A percentile compares a stretch with the other conserved stretches of the same genome.
Evolutionary conservation across 2,329 filamentous ascomycete genomes (phyloP).

Genomic region (Phoma sp.): DNA sequence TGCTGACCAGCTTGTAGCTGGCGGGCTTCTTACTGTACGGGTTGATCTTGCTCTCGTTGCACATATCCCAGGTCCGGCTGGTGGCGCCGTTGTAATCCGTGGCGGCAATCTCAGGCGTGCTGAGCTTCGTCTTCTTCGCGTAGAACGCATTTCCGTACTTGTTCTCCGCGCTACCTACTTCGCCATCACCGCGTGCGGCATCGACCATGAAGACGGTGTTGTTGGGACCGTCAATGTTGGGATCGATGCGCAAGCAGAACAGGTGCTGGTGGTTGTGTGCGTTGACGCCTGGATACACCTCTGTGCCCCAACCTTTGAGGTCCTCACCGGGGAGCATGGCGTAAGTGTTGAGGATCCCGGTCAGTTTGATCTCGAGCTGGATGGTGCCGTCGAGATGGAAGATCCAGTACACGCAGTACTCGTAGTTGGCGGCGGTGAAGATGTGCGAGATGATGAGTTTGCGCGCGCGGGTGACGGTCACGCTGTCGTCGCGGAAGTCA

Average conservation of each 20-base stretch:
- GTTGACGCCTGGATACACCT: slow-evolving; percentile 90
- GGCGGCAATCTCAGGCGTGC: slow-evolving; percentile 69
- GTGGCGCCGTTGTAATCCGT: slow-evolving; percentile 84
- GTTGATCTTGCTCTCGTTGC: slow-evolving; percentile 82
- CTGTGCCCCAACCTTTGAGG: slow-evolving; percentile 84
- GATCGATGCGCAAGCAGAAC: slow-evolving; percentile 87
- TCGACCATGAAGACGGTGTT: slow-evolving; percentile 89
- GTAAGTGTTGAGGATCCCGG: slow-evolving; percentile 92
- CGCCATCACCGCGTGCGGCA: slow-evolving; percentile 70
- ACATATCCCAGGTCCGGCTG: slow-evolving; percentile 87
- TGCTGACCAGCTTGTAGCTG: slow-evolving; percentile 86
- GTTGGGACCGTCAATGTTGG: slow-evolving; percentile 82
- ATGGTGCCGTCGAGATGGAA: slow-evolving; percentile 93
- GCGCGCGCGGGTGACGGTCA: slow-evolving; percentile 82
- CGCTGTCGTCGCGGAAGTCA: slow-evolving; percentile 89
- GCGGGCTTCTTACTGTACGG: slow-evolving; percentile 84
- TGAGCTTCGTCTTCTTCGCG: slow-evolving; percentile 80
- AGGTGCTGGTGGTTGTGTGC: slow-evolving; percentile 96
- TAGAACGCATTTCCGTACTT: slow-evolving; percentile 90
- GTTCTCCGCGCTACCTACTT: slow-evolving; percentile 82
- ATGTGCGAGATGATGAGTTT: slow-evolving; percentile 89
- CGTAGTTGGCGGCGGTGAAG: slow-evolving; percentile 95
- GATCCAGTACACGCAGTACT: slow-evolving; percentile 88
- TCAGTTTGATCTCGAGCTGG: slow-evolving; percentile 87
- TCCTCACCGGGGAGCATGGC: slow-evolving; percentile 80